A percentile compares a stretch with the other conserved stretches of the same genome.
Evolutionary conservation across 2,329 filamentous ascomycete genomes (phyloP).

Genomic region (Sphaerulina musiva): DNA sequence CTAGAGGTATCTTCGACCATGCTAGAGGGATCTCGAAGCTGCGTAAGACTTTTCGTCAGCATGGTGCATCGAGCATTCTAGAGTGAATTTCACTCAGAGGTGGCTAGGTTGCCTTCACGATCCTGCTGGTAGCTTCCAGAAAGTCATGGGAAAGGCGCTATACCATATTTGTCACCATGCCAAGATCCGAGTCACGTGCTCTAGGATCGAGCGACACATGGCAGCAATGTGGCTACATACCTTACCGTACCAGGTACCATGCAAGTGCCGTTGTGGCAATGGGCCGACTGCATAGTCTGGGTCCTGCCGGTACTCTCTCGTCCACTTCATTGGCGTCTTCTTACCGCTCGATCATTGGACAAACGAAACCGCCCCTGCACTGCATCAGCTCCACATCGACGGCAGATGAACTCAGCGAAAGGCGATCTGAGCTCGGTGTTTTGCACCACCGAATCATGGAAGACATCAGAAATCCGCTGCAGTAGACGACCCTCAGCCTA

Average conservation of each 20-base stretch:
- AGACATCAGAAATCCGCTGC: not conserved
- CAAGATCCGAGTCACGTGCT: not conserved
- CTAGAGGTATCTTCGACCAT: slow-evolving; percentile 13
- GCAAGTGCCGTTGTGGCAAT: not conserved
- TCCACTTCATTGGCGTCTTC: not conserved
- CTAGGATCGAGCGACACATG: not conserved
- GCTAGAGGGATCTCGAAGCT: slow-evolving; percentile 13
- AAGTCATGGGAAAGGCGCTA: slow-evolving; percentile 1
- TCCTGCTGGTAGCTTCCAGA: slow-evolving; percentile 10
- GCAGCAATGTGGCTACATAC: not conserved
- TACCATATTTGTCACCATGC: not conserved
- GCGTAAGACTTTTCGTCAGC: slow-evolving; percentile 14
- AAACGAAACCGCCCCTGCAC: slow-evolving; percentile 1
- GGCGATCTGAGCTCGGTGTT: no score
- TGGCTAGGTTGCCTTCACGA: slow-evolving; percentile 4
- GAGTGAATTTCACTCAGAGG: not conserved
- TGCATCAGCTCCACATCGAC: not conserved
- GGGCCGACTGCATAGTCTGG: slow-evolving; percentile 5
- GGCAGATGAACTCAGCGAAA: no score
- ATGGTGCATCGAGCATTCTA: not conserved
- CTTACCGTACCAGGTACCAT: no score
- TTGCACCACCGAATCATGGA: not conserved
- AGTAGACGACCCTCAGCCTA: not conserved
- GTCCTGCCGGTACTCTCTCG: slow-evolving; percentile 1
- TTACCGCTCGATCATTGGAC: not conserved